Percentiles rank a stretch among this genome's conserved stretches.
Evolutionary conservation across 768 basidiomycete genomes (phyloP).

Genomic region (Podaxis rugospora): DNA sequence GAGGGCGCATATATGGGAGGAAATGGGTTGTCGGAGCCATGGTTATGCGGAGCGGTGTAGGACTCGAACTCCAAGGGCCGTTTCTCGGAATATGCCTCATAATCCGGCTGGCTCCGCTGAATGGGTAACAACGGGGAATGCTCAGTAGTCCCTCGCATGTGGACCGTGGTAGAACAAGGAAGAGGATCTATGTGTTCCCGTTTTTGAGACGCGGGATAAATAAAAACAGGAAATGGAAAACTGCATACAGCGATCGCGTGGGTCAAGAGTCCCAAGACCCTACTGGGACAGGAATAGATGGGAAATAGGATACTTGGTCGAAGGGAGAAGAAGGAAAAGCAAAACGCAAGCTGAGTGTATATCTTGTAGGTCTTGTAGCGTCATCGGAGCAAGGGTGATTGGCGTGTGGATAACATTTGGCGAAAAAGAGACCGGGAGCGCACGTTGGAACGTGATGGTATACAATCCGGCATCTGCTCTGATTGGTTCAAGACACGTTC

Average conservation of each 20-base stretch:
- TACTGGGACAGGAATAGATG: no score
- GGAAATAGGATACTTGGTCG: no score
- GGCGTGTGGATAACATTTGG: no score
- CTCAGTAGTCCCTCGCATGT: background rate
- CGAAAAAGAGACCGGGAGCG: no score
- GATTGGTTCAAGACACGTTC: no score
- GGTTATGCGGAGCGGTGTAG: background rate
- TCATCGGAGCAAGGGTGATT: no score
- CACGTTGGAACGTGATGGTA: no score
- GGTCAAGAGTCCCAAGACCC: background rate
- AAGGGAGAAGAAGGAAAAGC: no score
- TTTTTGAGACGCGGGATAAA: background rate
- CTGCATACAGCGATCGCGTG: background rate
- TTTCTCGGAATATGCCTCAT: background rate
- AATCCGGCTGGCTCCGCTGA: background rate
- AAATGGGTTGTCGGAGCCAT: background rate
- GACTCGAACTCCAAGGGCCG: background rate
- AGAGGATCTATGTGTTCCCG: background rate
- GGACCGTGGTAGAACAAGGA: background rate
- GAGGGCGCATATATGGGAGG: background rate
- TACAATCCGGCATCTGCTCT: no score
- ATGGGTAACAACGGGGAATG: background rate
- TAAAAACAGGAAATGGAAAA: background rate
- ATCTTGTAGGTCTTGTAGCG: no score
- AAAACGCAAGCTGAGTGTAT: no score